Percentiles rank a stretch among this genome's conserved stretches.
phyloP scores from a whole-genome alignment of 108 stramenopile genomes.

The Stephanodiscus triporus region DNA sequence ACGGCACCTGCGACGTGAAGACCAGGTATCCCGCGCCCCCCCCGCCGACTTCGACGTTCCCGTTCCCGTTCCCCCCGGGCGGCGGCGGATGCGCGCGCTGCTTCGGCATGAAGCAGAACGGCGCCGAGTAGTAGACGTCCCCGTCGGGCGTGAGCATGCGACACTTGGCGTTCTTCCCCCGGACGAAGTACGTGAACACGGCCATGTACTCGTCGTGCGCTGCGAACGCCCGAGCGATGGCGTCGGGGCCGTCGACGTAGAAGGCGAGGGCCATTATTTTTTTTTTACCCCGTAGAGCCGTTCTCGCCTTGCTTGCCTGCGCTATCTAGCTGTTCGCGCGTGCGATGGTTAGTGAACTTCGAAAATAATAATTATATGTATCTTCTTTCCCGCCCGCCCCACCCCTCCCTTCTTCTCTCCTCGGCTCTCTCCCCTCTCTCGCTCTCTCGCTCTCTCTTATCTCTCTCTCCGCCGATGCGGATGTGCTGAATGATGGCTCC shows the following conservation, averaged over 20 bases:
- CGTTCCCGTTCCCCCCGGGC: not conserved
- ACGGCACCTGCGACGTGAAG: constrained; percentile 5
- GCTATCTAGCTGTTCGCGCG: no score
- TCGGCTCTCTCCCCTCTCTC: no score
- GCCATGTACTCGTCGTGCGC: constrained; percentile 11
- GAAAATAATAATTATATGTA: no score
- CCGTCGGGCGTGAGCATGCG: not conserved
- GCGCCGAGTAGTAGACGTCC: constrained; percentile 1
- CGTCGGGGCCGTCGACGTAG: constrained; percentile 3
- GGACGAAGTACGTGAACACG: not conserved
- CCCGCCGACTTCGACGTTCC: not conserved
- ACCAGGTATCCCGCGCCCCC: not conserved
- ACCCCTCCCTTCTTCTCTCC: no score
- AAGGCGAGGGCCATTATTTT: constrained; percentile 8
- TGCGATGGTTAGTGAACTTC: no score
- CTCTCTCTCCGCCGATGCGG: no score
- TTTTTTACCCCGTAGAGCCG: no score
- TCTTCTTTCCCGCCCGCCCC: no score
- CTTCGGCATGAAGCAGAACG: constrained; percentile 14
- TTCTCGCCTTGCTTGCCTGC: no score
- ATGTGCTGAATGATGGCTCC: no score
- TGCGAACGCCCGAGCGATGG: not conserved
- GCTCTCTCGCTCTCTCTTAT: no score
- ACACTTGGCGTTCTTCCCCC: not conserved
- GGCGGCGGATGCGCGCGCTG: not conserved